Conservation (phyloP, 1,284 basidiomycete genomes). For the Ceratorhiza oryzae-sativae region DNA sequence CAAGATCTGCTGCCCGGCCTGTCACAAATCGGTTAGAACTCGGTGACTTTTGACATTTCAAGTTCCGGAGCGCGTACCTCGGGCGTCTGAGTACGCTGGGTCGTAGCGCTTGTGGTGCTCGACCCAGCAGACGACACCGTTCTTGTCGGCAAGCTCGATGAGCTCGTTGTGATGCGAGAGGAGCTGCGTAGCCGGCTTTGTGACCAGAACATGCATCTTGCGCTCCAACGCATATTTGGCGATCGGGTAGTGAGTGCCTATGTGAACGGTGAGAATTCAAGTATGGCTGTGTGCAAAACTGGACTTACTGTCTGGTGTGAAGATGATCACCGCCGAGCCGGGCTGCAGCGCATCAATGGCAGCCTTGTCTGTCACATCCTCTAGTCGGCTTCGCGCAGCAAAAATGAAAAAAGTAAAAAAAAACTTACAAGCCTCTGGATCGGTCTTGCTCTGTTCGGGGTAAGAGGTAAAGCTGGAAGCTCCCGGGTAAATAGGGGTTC, state of each 20-base stretch:
- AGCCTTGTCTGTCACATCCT: constrained; percentile 67
- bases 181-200: constrained; percentile 90
- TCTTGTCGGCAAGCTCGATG: constrained; percentile 73
- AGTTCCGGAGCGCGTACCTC: constrained; percentile 41
- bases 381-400: not conserved
- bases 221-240: constrained; percentile 84
- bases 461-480: constrained; percentile 73
- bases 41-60: not conserved
- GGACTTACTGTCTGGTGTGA: constrained; percentile 81
- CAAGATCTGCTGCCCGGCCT: constrained; percentile 75
- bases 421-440: constrained; percentile 81
- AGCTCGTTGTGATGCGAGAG: constrained; percentile 83
- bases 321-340: constrained; percentile 87
- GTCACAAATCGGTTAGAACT: constrained; percentile 47
- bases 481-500: not conserved
- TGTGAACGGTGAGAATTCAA: constrained; percentile 50
- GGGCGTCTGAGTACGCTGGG: constrained; percentile 90
- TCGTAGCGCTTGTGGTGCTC: constrained; percentile 92
- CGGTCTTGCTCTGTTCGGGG: constrained; percentile 71
- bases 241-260: constrained; percentile 87
- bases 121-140: constrained; percentile 88
- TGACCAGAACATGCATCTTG: constrained; percentile 87
- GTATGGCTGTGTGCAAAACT: not conserved
- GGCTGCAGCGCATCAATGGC: constrained; percentile 83
- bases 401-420: constrained; percentile 35